phyloP scores from a whole-genome alignment of 2,329 filamentous ascomycete genomes.

The Hypoxylon rubiginosum region DNA sequence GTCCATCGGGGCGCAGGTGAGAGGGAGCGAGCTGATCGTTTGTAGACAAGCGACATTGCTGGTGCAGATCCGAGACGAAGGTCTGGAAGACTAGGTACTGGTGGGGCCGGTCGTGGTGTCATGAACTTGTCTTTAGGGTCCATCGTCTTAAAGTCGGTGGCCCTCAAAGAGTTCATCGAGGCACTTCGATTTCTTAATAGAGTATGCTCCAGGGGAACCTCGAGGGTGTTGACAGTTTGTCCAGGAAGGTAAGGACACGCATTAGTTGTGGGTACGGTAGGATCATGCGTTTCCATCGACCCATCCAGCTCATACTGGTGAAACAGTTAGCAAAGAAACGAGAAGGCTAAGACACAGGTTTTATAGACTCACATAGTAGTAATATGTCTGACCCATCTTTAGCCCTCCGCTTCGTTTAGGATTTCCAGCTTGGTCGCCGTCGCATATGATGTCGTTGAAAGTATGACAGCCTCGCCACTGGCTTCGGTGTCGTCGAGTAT shows the following conservation, averaged over 20 bases:
- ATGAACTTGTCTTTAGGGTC: slow-evolving; percentile 82
- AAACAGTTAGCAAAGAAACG: slow-evolving; percentile 40
- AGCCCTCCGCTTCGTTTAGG: slow-evolving; percentile 80
- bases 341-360: slow-evolving; percentile 17
- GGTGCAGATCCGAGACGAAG: slow-evolving; percentile 54
- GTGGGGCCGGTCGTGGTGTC: slow-evolving; percentile 72
- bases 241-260: slow-evolving; percentile 89
- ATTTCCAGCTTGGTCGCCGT: slow-evolving; percentile 71
- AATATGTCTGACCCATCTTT: slow-evolving; percentile 94
- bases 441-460: slow-evolving; percentile 87
- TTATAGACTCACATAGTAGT: slow-evolving; percentile 83
- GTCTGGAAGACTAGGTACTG: slow-evolving; percentile 59
- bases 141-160: slow-evolving; percentile 77
- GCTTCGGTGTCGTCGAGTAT: slow-evolving; percentile 78
- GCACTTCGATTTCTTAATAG: slow-evolving; percentile 70
- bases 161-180: slow-evolving; percentile 72
- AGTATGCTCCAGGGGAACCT: slow-evolving; percentile 79
- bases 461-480: slow-evolving; percentile 91
- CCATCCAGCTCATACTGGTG: slow-evolving; percentile 85
- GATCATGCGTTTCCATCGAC: slow-evolving; percentile 81
- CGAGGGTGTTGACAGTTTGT: slow-evolving; percentile 86
- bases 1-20: slow-evolving; percentile 64
- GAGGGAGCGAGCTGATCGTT: slow-evolving; percentile 60
- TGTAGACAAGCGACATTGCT: slow-evolving; percentile 50
- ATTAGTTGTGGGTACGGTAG: slow-evolving; percentile 78